These are phyloP conservation scores for Colletotrichum paranaense DNA, from an alignment of 2,329 filamentous ascomycete species.

Conservation along the genomic window DNA sequence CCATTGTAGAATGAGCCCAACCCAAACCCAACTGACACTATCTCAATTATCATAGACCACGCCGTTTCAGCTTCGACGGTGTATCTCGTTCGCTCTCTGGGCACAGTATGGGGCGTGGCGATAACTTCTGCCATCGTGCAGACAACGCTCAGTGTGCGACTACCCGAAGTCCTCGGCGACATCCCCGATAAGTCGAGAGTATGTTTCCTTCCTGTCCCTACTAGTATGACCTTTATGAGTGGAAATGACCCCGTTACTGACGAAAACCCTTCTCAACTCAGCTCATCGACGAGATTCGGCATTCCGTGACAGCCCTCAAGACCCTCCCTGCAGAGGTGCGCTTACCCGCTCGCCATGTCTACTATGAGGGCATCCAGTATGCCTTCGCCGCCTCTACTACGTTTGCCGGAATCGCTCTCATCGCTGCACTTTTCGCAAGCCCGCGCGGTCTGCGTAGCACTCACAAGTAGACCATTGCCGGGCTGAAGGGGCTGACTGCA, in stretches of 20 bases:
- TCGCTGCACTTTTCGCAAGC: constrained; percentile 45
- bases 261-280: constrained; percentile 43
- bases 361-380: constrained; percentile 68
- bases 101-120: constrained; percentile 73
- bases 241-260: constrained; percentile 13
- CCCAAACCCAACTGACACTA: not conserved
- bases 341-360: constrained; percentile 66
- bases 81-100: constrained; percentile 72
- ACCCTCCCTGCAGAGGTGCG: constrained; percentile 67
- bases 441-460: constrained; percentile 46
- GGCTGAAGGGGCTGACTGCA: not conserved
- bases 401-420: constrained; percentile 58
- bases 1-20: not conserved
- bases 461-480: constrained; percentile 35
- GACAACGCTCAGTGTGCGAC: constrained; percentile 66
- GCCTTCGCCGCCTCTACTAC: constrained; percentile 66
- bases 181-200: constrained; percentile 69
- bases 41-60: constrained; percentile 59
- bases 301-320: constrained; percentile 68
- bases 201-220: constrained; percentile 42
- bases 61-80: constrained; percentile 72
- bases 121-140: constrained; percentile 72
- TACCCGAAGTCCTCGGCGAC: constrained; percentile 64
- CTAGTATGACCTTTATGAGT: not conserved
- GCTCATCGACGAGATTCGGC: constrained; percentile 71